Percentiles rank a stretch among this genome's conserved stretches.
Conservation (phyloP, 305 asterid species). For the Fraxinus velutina region DNA sequence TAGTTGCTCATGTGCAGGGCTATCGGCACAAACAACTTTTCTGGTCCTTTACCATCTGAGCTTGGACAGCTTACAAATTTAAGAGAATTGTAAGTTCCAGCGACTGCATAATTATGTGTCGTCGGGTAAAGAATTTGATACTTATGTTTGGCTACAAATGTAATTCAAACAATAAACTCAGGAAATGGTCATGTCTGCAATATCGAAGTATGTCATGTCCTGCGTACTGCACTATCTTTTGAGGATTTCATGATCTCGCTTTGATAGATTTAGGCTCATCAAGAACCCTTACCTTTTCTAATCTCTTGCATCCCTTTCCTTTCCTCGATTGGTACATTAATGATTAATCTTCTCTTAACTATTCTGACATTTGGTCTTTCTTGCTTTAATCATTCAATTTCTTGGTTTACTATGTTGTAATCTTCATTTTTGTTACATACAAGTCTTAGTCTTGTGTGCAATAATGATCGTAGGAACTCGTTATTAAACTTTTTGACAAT, state of each 20-base stretch:
- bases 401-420: background rate
- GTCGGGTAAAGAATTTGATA: background rate
- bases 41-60: constrained; percentile 65
- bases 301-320: background rate
- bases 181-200: background rate
- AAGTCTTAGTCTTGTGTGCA: background rate
- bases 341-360: background rate
- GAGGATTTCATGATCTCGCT: background rate
- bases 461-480: background rate
- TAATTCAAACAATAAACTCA: background rate
- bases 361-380: background rate
- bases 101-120: background rate
- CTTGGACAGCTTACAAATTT: constrained; percentile 52
- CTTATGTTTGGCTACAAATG: background rate
- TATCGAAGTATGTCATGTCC: background rate
- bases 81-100: constrained; percentile 44
- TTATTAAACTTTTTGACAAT: background rate
- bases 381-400: background rate
- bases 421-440: background rate
- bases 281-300: background rate
- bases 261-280: background rate
- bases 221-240: background rate
- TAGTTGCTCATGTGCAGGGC: constrained; percentile 31
- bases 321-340: background rate
- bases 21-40: constrained; percentile 63